phyloP scores from a whole-genome alignment of 1,284 basidiomycete genomes.

The Ceratobasidium sp. region DNA sequence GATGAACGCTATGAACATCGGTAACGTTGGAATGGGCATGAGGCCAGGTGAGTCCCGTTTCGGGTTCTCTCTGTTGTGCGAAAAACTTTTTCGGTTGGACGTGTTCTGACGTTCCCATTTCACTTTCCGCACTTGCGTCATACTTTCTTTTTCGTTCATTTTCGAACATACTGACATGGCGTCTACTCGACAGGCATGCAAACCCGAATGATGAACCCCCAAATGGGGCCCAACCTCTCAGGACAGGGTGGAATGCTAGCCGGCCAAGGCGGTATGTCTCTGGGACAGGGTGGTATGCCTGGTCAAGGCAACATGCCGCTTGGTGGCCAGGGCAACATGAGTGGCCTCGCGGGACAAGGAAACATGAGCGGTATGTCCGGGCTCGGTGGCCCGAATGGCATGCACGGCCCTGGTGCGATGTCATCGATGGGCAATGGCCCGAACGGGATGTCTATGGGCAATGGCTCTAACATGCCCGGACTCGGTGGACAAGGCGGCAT shows the following conservation, averaged over 20 bases:
- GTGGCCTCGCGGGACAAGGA: neutral
- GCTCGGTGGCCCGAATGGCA: neutral
- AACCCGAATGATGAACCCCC: slow-evolving; percentile 7
- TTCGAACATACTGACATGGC: neutral
- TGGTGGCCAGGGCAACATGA: slow-evolving; percentile 6
- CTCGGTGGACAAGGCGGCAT: neutral
- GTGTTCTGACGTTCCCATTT: neutral
- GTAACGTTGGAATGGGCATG: neutral
- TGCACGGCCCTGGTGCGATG: slow-evolving; percentile 21
- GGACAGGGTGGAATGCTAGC: slow-evolving; percentile 12
- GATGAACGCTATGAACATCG: slow-evolving; percentile 14
- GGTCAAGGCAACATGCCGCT: slow-evolving; percentile 13
- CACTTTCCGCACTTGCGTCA: neutral
- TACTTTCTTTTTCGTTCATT: neutral
- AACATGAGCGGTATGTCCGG: neutral
- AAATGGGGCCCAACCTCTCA: slow-evolving; percentile 17
- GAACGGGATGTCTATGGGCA: slow-evolving; percentile 2
- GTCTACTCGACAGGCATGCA: slow-evolving; percentile 20
- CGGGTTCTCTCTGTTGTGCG: neutral
- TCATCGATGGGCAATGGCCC: slow-evolving; percentile 4
- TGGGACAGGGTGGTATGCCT: slow-evolving; percentile 6
- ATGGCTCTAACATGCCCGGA: slow-evolving; percentile 3
- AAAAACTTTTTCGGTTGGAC: neutral
- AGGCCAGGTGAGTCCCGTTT: slow-evolving; percentile 20
- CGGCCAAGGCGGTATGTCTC: slow-evolving; percentile 11